Percentiles rank a stretch among this genome's conserved stretches.
These are phyloP conservation scores for Marasmius fiardii DNA, from an alignment of 1,284 basidiomycete species.

Conservation along the genomic window DNA sequence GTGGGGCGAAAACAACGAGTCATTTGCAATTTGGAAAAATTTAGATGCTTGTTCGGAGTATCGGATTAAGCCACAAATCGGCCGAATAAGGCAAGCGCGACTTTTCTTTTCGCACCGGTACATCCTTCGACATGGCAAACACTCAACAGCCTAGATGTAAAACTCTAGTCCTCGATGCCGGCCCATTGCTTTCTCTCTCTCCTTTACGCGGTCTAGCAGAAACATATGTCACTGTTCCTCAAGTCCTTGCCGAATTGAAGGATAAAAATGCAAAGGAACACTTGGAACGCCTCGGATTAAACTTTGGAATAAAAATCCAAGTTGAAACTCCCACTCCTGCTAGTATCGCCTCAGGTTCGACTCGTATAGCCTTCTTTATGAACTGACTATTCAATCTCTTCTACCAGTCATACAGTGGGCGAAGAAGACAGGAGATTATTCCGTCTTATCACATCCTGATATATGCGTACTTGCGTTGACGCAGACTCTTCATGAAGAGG, in stretches of 20 bases:
- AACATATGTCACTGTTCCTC: slow-evolving; percentile 82
- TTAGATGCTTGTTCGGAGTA: neutral
- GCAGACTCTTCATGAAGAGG: slow-evolving; percentile 61
- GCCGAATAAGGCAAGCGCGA: slow-evolving; percentile 3
- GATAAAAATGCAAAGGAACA: slow-evolving; percentile 85
- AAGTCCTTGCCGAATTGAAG: slow-evolving; percentile 86
- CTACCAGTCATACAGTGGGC: slow-evolving; percentile 82
- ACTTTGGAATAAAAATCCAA: slow-evolving; percentile 73
- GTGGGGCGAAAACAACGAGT: neutral
- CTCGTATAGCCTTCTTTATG: slow-evolving; percentile 3
- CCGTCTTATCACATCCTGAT: slow-evolving; percentile 91
- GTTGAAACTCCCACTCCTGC: slow-evolving; percentile 72
- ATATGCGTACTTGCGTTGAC: slow-evolving; percentile 90
- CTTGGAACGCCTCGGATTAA: slow-evolving; percentile 72
- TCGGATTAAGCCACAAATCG: neutral
- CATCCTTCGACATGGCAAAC: too few relatives aligned
- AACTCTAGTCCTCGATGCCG: slow-evolving; percentile 88
- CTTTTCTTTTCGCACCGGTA: neutral
- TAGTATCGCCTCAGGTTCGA: slow-evolving; percentile 75
- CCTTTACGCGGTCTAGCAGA: slow-evolving; percentile 83
- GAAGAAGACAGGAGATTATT: slow-evolving; percentile 95
- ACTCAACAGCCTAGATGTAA: slow-evolving; percentile 49
- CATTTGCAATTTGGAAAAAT: neutral
- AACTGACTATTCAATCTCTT: slow-evolving; percentile 14
- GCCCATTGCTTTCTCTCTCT: slow-evolving; percentile 83